A percentile compares a stretch with the other conserved stretches of the same genome.
Evolutionary conservation across 179 eudicot genomes (phyloP).

Genomic region (Amaranthus tricolor): DNA sequence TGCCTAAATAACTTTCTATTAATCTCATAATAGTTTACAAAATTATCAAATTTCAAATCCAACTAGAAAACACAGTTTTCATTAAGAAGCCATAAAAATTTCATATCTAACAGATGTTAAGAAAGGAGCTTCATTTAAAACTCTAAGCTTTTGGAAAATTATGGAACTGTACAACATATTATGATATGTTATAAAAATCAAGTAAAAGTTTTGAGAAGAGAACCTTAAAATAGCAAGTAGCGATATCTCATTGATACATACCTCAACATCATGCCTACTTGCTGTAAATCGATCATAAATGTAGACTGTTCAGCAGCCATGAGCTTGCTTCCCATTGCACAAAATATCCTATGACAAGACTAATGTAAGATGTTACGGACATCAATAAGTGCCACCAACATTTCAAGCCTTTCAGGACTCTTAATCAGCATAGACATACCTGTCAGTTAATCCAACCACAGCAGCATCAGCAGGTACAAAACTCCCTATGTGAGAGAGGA

Average conservation of each 20-base stretch:
- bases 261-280: slow-evolving; percentile 99
- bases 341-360: slow-evolving; percentile 65
- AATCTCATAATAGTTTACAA: background rate
- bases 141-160: slow-evolving; percentile 5
- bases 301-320: slow-evolving; percentile 96
- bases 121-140: slow-evolving; percentile 2
- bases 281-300: slow-evolving; percentile 97
- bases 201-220: background rate
- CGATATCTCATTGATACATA: slow-evolving; percentile 22
- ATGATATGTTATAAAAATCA: background rate
- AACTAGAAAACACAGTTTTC: background rate
- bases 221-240: slow-evolving; percentile 9
- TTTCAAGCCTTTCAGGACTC: slow-evolving; percentile 3
- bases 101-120: background rate
- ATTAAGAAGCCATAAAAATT: background rate
- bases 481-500: slow-evolving; percentile 97
- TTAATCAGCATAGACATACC: slow-evolving; percentile 38
- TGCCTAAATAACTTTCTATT: slow-evolving; percentile 47
- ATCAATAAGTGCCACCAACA: slow-evolving; percentile 4
- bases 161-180: background rate
- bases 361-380: background rate
- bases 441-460: slow-evolving; percentile 91
- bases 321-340: slow-evolving; percentile 92
- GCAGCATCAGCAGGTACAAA: slow-evolving; percentile 99
- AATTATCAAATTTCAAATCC: slow-evolving; percentile 10